Evolutionary conservation across 768 basidiomycete species (phyloP), one percentile per base, ranked within the genome.

Genomic region (Epithele typhae): DNA sequence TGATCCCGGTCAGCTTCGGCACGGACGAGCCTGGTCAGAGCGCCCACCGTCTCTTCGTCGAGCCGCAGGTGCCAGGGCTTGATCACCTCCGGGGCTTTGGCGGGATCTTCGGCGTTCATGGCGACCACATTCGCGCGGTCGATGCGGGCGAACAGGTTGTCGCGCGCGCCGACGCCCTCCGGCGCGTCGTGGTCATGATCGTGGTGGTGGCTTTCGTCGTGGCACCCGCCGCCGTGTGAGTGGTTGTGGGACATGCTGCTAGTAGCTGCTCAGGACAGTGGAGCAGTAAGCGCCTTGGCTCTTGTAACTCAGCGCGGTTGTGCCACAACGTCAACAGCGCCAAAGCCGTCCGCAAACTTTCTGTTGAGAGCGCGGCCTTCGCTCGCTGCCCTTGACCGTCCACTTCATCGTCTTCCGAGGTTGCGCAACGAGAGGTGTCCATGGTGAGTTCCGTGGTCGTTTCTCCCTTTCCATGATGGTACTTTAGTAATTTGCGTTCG

Each of bases 401-500:
- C 27, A 30, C 14, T 7, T 30, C 27, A 30, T 30, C 27, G 8
- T 30, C 27, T 30, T 30, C 27, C 27, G 8, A n/a, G n/a, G n/a
- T n/a, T n/a, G n/a, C n/a, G n/a, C n/a, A n/a, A 7, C 7, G 27
- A 30, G 8, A 30, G 8, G 14, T 14, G 27, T 30, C 27, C 14
- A 30, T 30, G 27, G 27, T 30, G 27, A 30, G 27, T 30, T 30
- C 27, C 7, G 14, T 30, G 7, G 27, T 7, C 14, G 27, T 30
- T 14, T 30, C 8, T 14, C 14, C 14, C 27, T 43, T 51, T 57
- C 25, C 48, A 77, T 69, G 74, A 87, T 87, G 84, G 46, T 72
- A 67, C 65, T 70, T 55, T 73, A 69, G 87, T 89, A 89, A 89
- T 89, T 89, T 89, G 87, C 87, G 87, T 88, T 88, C 84, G 87